Base-by-base conservation (phyloP, 139 green algal species). In the Mesostigma viride region DNA sequence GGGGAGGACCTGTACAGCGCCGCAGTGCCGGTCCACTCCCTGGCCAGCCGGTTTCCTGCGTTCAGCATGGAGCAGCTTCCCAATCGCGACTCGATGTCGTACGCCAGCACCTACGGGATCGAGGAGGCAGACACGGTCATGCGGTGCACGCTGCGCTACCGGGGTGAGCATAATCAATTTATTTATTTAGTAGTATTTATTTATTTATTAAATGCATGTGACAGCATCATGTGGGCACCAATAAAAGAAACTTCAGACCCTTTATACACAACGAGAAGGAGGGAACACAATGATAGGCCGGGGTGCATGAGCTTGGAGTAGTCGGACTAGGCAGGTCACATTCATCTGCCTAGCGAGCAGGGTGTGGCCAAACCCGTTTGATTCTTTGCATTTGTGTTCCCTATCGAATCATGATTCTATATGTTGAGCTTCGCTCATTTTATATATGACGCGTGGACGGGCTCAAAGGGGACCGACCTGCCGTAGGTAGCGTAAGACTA, bases 31-130 rank as follows among this genome's bases (percentile, higher is more conserved):
- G 22, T 62, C 22, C 26, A 11, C 14, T 26, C 5, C 6, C 58
- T 65, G 4, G 11, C 58, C 3, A 8, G 26, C n/a, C n/a, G n/a
- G n/a, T 14, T 62, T 4, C 65, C 65, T 17, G 65, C 65, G 2
- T 72, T 72, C 26, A 48, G 51, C 3, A 48, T 72, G 6, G 65
- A 72, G 51, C 20, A 24, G 34, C 65, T 72, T 1, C 65, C 65
- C 56, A 72, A 72, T 31, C 65, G 65, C 1, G 65, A 72, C 35
- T 68, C 65, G 24, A 32, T 72, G 53, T 30, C 24, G 31, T 72
- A 72, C 26, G 65, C n/a, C 2, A 17, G 31, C 26, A 26, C 57
- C 6, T 72, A 72, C 28, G 65, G 65, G 22, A 48, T 72, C 56
- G 59, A 67, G 26, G 59, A 67, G 1, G 65, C 65, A 28, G 24